Percentiles rank a stretch among this genome's conserved stretches.
These are phyloP conservation scores for Elongisporangium anandrum DNA, from an alignment of 352 stramenopile species.

Conservation along the genomic window DNA sequence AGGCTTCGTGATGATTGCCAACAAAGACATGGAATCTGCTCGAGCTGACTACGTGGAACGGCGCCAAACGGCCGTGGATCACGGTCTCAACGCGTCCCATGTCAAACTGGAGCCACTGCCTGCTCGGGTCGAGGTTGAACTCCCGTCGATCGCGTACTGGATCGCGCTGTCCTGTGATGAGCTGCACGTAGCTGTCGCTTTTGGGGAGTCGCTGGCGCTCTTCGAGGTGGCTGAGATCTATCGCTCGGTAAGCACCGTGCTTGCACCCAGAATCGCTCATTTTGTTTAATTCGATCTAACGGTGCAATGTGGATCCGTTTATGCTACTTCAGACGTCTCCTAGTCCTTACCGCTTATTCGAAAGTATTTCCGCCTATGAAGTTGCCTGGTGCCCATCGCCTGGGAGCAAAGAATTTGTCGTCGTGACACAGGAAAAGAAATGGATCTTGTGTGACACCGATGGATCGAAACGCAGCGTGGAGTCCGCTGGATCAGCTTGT, in stretches of 20 bases:
- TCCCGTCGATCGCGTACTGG: slow-evolving; percentile 38
- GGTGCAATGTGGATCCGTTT: background rate
- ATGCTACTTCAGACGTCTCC: slow-evolving; percentile 15
- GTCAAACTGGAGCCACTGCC: slow-evolving; percentile 43
- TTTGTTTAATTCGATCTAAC: background rate
- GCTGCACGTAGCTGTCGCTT: slow-evolving; percentile 42
- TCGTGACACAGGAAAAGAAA: slow-evolving; percentile 37
- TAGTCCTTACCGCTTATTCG: slow-evolving; percentile 31
- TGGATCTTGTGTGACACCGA: slow-evolving; percentile 35
- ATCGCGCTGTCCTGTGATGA: slow-evolving; percentile 56
- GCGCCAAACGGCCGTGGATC: slow-evolving; percentile 46
- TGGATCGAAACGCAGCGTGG: slow-evolving; percentile 15
- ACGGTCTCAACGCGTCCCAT: slow-evolving; percentile 8
- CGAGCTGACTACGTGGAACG: slow-evolving; percentile 40
- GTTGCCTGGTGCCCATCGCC: slow-evolving; percentile 40
- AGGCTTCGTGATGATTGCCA: slow-evolving; percentile 42
- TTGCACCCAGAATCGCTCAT: background rate
- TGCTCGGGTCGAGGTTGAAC: slow-evolving; percentile 22
- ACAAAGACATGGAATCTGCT: slow-evolving; percentile 25
- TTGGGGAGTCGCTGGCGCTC: slow-evolving; percentile 34
- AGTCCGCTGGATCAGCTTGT: slow-evolving; percentile 13
- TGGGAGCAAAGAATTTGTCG: slow-evolving; percentile 19
- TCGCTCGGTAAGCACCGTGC: slow-evolving; percentile 30
- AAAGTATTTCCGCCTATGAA: slow-evolving; percentile 33
- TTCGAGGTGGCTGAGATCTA: slow-evolving; percentile 58